Conservation (phyloP, 768 basidiomycete species). For the Rhodotorula sphaerocarpa region DNA sequence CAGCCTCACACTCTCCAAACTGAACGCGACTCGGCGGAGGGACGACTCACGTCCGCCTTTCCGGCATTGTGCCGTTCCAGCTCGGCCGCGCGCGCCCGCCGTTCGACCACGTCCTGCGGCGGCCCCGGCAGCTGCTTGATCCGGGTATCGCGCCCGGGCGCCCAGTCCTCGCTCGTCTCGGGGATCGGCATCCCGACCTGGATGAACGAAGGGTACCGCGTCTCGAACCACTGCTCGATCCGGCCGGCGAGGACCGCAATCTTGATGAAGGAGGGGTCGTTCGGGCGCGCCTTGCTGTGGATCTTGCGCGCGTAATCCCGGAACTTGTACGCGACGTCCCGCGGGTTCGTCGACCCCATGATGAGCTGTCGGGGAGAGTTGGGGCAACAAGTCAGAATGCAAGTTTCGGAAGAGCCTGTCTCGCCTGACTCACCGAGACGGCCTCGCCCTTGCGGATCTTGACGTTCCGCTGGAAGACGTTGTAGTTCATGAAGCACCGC, state of each 20-base stretch:
- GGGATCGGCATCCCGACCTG: conserved; percentile 17
- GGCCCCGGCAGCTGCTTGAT: conserved; percentile 32
- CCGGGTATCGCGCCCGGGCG: conserved; percentile 27
- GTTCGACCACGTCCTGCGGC: conserved; percentile 11
- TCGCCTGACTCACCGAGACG: conserved; percentile 59
- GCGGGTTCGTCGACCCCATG: conserved; percentile 80
- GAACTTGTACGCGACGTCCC: conserved; percentile 84
- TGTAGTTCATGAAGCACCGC: conserved; percentile 84
- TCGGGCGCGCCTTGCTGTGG: conserved; percentile 65
- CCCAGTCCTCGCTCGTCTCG: conserved; percentile 14
- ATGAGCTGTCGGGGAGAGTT: conserved; percentile 57
- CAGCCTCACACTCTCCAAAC: neutral
- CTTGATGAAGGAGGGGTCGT: conserved; percentile 78
- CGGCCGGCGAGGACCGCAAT: conserved; percentile 76
- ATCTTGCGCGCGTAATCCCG: conserved; percentile 70
- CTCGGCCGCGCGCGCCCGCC: neutral
- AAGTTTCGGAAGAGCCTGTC: neutral
- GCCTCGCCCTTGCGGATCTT: conserved; percentile 93
- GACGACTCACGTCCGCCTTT: conserved; percentile 17
- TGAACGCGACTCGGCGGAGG: neutral
- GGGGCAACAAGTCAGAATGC: neutral
- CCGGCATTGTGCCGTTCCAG: conserved; percentile 8
- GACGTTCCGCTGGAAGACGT: conserved; percentile 75
- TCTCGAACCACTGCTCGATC: conserved; percentile 93
- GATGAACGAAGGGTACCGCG: conserved; percentile 87